A percentile compares a stretch with the other conserved stretches of the same genome.
phyloP scores from a whole-genome alignment of 2,329 filamentous ascomycete genomes.

The Cladophialophora immunda region DNA sequence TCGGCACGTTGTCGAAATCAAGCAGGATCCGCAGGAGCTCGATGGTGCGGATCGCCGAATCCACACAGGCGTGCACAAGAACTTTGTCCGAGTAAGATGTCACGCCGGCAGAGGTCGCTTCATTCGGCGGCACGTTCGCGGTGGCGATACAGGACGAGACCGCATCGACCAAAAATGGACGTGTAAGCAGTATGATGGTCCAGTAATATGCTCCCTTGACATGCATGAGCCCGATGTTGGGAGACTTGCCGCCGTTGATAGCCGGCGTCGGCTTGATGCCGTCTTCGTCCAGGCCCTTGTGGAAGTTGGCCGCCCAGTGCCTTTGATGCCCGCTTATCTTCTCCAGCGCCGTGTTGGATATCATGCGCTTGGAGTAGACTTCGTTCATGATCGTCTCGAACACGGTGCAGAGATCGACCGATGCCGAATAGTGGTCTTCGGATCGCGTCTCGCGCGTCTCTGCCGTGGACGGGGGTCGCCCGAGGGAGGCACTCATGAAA shows the following conservation, averaged over 20 bases:
- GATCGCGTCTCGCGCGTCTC: slow-evolving; percentile 36
- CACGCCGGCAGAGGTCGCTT: background rate
- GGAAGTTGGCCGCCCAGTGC: slow-evolving; percentile 45
- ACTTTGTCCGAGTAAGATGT: slow-evolving; percentile 7
- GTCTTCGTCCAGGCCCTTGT: slow-evolving; percentile 33
- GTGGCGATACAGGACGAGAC: slow-evolving; percentile 20
- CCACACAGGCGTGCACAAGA: slow-evolving; percentile 50
- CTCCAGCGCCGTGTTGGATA: slow-evolving; percentile 49
- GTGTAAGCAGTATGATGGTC: slow-evolving; percentile 51
- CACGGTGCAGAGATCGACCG: slow-evolving; percentile 48
- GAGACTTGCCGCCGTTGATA: slow-evolving; percentile 17
- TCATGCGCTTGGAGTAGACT: slow-evolving; percentile 51
- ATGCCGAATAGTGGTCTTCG: slow-evolving; percentile 41
- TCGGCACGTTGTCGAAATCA: slow-evolving; percentile 48
- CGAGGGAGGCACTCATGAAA: slow-evolving; percentile 35
- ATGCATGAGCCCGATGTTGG: slow-evolving; percentile 46
- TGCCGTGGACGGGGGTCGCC: slow-evolving; percentile 31
- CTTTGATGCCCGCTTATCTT: slow-evolving; percentile 50
- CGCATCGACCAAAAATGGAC: slow-evolving; percentile 50
- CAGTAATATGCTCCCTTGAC: slow-evolving; percentile 52
- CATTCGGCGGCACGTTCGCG: background rate
- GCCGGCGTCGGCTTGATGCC: slow-evolving; percentile 22
- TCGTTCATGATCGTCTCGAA: slow-evolving; percentile 50
- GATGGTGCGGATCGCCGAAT: slow-evolving; percentile 50
- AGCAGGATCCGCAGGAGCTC: slow-evolving; percentile 52